These are phyloP conservation scores for Picea sitchensis DNA, from an alignment of 75 land plant species.

Conservation along the genomic window DNA sequence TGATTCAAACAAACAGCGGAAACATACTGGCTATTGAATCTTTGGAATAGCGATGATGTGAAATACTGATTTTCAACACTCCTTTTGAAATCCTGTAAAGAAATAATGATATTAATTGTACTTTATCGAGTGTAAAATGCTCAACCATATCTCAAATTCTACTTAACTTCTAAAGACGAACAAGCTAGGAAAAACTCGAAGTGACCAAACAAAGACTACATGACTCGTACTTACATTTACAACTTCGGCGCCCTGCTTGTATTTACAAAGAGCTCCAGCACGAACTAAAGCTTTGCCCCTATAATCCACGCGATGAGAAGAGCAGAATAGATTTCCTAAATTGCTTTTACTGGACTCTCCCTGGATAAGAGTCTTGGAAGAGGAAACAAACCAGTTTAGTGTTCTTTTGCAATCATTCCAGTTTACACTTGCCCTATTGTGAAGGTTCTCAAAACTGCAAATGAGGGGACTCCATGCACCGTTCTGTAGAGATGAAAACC, in stretches of 20 bases:
- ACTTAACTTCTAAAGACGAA: background rate
- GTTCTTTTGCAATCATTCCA: background rate
- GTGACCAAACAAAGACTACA: background rate
- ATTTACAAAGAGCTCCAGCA: too few relatives aligned
- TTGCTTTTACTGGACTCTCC: background rate
- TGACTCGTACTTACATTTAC: background rate
- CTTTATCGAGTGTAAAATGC: background rate
- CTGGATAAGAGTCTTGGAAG: background rate
- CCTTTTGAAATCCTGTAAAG: background rate
- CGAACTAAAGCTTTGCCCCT: background rate
- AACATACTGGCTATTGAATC: background rate
- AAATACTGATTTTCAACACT: background rate
- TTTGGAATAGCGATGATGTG: background rate
- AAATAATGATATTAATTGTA: background rate
- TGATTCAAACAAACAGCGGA: background rate
- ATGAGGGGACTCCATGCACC: background rate
- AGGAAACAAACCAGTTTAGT: background rate
- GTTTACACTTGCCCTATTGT: background rate
- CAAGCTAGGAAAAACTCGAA: background rate
- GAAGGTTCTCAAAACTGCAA: conserved; percentile 1
- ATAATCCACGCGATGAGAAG: background rate
- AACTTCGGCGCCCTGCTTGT: background rate
- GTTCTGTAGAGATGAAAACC: background rate
- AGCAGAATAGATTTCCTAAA: background rate
- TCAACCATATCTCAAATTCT: background rate